A percentile compares a stretch with the other conserved stretches of the same genome.
Evolutionary conservation across 2,329 filamentous ascomycete species (phyloP).

Genomic region (Orbilia blumenaviensis): DNA sequence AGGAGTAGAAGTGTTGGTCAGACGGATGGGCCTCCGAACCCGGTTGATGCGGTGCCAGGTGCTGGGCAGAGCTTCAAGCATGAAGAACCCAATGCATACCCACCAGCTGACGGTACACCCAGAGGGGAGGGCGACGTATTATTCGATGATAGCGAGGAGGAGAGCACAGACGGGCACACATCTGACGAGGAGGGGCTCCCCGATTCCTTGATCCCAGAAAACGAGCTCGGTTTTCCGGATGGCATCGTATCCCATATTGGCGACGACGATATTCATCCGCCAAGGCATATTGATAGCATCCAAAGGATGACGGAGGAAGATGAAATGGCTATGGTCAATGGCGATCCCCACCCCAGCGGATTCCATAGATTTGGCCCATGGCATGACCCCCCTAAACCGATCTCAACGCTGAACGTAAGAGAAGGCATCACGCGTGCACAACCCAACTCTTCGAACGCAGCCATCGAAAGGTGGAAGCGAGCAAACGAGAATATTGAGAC

Average conservation of each 20-base stretch:
- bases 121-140: slow-evolving; percentile 50
- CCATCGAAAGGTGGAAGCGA: slow-evolving; percentile 63
- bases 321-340: slow-evolving; percentile 54
- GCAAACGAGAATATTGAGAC: slow-evolving; percentile 64
- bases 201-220: slow-evolving; percentile 44
- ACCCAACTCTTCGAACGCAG: slow-evolving; percentile 65
- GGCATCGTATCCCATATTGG: slow-evolving; percentile 39
- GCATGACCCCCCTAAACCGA: slow-evolving; percentile 60
- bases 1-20: slow-evolving; percentile 46
- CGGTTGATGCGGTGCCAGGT: not conserved
- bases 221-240: slow-evolving; percentile 37
- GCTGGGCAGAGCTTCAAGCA: slow-evolving; percentile 16
- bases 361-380: slow-evolving; percentile 58
- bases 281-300: slow-evolving; percentile 43
- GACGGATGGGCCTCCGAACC: slow-evolving; percentile 4
- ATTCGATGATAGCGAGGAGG: slow-evolving; percentile 48
- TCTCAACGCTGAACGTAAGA: slow-evolving; percentile 60
- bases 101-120: slow-evolving; percentile 40
- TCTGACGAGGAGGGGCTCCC: slow-evolving; percentile 49
- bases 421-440: slow-evolving; percentile 61
- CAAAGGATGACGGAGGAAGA: slow-evolving; percentile 57
- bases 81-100: slow-evolving; percentile 24
- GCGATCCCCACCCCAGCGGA: slow-evolving; percentile 58
- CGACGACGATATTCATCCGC: slow-evolving; percentile 39
- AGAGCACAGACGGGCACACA: slow-evolving; percentile 42